A percentile compares a stretch with the other conserved stretches of the same genome.
These are phyloP conservation scores for Sideroxylon spinosum DNA, from an alignment of 179 eudicot species.

Conservation along the genomic window DNA sequence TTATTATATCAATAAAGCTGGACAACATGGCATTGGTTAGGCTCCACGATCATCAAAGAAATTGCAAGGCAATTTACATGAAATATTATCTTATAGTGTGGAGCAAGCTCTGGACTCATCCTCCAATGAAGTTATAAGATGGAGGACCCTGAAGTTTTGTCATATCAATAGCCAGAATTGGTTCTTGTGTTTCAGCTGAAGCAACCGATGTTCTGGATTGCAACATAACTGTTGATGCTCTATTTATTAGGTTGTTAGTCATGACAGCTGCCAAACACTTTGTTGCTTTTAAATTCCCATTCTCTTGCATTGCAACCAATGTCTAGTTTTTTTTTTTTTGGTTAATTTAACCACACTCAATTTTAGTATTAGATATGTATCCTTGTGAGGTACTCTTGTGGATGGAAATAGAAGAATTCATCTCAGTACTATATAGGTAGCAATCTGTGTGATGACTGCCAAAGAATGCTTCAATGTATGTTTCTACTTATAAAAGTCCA, in stretches of 20 bases:
- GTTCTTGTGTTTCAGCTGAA: no score
- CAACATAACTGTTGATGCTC: no score
- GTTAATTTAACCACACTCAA: no score
- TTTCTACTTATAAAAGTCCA: not conserved
- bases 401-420: not conserved
- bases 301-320: no score
- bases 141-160: not conserved
- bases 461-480: not conserved
- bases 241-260: no score
- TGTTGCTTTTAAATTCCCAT: no score
- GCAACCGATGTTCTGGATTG: no score
- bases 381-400: not conserved
- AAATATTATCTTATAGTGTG: not conserved
- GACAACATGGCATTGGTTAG: not conserved
- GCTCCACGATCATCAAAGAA: not conserved
- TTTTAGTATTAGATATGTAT: not conserved
- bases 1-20: no score
- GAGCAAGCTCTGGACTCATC: not conserved
- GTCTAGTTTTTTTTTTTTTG: no score
- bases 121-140: not conserved
- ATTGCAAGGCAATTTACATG: not conserved
- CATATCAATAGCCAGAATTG: no score
- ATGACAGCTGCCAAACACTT: no score
- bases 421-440: not conserved
- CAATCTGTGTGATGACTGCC: not conserved